Evolutionary conservation across 1,284 basidiomycete species (phyloP).

Genomic region (Binderoboletus segoi): DNA sequence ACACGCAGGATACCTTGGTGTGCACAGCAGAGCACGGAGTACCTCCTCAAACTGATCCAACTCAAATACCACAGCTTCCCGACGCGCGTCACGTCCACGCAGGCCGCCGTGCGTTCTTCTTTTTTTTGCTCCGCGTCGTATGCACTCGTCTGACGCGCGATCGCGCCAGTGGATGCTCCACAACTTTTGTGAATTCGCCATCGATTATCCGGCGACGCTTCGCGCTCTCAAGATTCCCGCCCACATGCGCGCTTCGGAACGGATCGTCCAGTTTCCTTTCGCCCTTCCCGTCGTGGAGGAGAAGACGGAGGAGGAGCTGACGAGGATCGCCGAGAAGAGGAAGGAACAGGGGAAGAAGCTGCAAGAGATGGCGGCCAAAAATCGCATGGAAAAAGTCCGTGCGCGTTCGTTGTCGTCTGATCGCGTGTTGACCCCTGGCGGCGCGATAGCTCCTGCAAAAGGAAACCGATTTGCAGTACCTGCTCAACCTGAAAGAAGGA

Average conservation of each 20-base stretch:
- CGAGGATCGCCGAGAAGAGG: slow-evolving; percentile 74
- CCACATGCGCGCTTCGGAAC: slow-evolving; percentile 66
- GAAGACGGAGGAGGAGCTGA: slow-evolving; percentile 91
- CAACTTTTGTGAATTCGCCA: slow-evolving; percentile 84
- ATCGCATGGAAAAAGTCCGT: slow-evolving; percentile 82
- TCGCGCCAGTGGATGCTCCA: slow-evolving; percentile 81
- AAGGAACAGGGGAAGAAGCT: slow-evolving; percentile 86
- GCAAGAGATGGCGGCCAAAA: slow-evolving; percentile 91
- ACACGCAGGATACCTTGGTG: slow-evolving; percentile 95
- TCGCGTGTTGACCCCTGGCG: neutral
- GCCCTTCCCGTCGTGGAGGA: slow-evolving; percentile 71
- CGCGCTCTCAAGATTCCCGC: slow-evolving; percentile 56
- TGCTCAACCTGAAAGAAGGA: slow-evolving; percentile 67
- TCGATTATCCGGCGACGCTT: slow-evolving; percentile 76
- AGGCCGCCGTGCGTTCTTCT: slow-evolving; percentile 53
- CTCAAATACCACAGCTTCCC: slow-evolving; percentile 94
- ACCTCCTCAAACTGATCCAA: slow-evolving; percentile 82
- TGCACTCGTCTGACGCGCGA: neutral
- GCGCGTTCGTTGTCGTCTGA: neutral
- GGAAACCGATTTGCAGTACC: slow-evolving; percentile 80
- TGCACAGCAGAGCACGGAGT: slow-evolving; percentile 86
- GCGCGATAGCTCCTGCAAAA: slow-evolving; percentile 66
- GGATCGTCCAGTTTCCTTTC: slow-evolving; percentile 87
- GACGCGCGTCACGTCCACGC: slow-evolving; percentile 56
- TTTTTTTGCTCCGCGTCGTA: neutral